phyloP scores from a whole-genome alignment of 306 rosid species.

The Trifolium fragiferum region DNA sequence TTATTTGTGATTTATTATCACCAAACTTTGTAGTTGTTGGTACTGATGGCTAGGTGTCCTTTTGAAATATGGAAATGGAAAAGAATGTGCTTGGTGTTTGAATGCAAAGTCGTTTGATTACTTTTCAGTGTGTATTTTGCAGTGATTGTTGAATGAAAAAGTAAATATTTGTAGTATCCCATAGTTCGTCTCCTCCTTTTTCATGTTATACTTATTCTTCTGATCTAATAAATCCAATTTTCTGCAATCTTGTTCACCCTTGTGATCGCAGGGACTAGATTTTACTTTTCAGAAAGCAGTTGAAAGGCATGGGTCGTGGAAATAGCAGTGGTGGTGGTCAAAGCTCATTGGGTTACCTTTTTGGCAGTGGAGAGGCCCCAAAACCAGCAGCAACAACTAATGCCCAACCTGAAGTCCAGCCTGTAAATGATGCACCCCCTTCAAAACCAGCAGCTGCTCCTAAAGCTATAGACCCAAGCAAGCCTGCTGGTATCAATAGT shows the following conservation, averaged over 20 bases:
- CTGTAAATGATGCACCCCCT: constrained; percentile 56
- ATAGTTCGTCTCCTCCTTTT: background rate
- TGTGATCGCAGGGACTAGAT: constrained; percentile 41
- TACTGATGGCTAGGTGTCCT: background rate
- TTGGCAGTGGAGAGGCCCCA: constrained; percentile 92
- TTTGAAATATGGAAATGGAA: background rate
- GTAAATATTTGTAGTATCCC: background rate
- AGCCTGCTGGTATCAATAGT: constrained; percentile 97
- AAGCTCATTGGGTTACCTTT: constrained; percentile 97
- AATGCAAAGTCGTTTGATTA: constrained; percentile 11
- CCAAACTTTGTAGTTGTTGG: background rate
- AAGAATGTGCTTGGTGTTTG: constrained; percentile 18
- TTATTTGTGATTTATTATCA: constrained; percentile 4
- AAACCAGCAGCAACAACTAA: constrained; percentile 55
- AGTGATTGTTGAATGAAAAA: constrained; percentile 9
- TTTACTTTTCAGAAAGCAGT: constrained; percentile 38
- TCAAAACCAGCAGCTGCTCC: constrained; percentile 62
- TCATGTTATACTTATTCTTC: constrained; percentile 34
- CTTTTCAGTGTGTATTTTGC: background rate
- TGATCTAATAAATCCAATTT: constrained; percentile 1
- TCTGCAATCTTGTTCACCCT: constrained; percentile 27
- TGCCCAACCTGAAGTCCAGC: constrained; percentile 56
- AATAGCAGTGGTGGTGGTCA: constrained; percentile 98
- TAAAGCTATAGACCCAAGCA: constrained; percentile 56
- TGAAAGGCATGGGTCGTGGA: constrained; percentile 93